Base-by-base conservation (phyloP, 768 basidiomycete species). In the Mycena kentingensis region DNA sequence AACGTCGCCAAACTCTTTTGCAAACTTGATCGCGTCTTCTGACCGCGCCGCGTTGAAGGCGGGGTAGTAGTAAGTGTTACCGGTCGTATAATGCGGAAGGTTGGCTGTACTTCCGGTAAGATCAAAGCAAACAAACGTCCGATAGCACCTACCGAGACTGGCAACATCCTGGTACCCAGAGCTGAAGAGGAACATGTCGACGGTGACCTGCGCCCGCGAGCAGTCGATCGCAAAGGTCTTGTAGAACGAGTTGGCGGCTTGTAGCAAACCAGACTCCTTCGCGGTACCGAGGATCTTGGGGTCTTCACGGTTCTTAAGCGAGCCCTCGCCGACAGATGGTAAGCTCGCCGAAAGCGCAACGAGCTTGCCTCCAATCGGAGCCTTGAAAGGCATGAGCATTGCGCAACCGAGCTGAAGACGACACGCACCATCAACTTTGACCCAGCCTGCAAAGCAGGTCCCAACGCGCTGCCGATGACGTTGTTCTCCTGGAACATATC, bases 401-500 rank as follows among this genome's bases (percentile, higher is more conserved):
- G 5, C 25, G 45, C 13, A 21, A 27, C 27, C 2, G 24, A 46
- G 43, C 18, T 21, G 18, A n/a, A 5, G 11, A 35, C 19, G 29
- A 4, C 11, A 18, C 75, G 25, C 62, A 90, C 92, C 81, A 97
- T 93, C 58, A 99, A 69, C 73, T 98, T 96, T 76, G 90, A 97
- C 26, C 93, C 97, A 34, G 94, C 94, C 67, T 98, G 94, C 36
- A 98, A 73, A 24, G 93, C 97, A 16, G 96, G 91, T 24, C 97
- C 95, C 63, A 98, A 74, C 2, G 97, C 97, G 69, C 90, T 95
- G 3, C 95, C 96, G 51, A 95, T 85, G 25, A 87, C 86, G 65
- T 87, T 87, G 55, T 92, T 93, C n/a, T 98, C 96, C 68, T 89
- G 84, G 82, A 98, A 99, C 96, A 99, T 98, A 51, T 95, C 96